Conservation (phyloP, 2,329 filamentous ascomycete genomes). For the Arachnomyces sp. region DNA sequence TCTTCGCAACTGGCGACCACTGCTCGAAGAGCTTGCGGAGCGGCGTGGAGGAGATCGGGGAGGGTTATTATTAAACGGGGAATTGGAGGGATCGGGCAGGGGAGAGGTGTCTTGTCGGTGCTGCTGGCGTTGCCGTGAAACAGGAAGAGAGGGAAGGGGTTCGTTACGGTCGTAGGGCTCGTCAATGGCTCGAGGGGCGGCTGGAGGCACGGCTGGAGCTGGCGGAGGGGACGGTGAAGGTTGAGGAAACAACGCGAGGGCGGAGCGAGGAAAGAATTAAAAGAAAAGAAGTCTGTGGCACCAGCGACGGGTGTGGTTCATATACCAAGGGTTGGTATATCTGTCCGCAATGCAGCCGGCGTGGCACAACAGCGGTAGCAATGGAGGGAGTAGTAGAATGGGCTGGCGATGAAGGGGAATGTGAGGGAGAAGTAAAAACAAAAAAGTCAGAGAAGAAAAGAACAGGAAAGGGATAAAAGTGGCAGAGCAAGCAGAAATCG, state of each 20-base stretch:
- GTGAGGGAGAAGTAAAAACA: conserved; percentile 11
- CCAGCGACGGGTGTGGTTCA: too few relatives aligned
- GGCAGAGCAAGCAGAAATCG: conserved; percentile 11
- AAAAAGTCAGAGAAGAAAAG: conserved; percentile 8
- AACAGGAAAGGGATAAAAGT: conserved; percentile 10
- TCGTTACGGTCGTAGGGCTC: conserved; percentile 49
- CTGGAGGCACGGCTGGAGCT: conserved; percentile 36
- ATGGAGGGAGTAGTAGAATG: not conserved
- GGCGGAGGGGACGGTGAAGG: conserved; percentile 15
- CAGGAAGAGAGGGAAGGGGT: conserved; percentile 27
- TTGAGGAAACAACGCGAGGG: conserved; percentile 28
- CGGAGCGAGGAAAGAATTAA: conserved; percentile 2
- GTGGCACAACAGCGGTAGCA: too few relatives aligned
- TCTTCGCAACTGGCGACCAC: conserved; percentile 45
- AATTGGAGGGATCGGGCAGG: conserved; percentile 31
- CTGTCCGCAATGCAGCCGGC: too few relatives aligned
- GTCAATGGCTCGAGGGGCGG: conserved; percentile 37
- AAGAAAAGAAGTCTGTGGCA: conserved; percentile 6
- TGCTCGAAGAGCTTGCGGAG: conserved; percentile 46
- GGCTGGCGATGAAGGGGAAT: conserved; percentile 14
- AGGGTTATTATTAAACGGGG: conserved; percentile 31
- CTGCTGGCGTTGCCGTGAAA: conserved; percentile 40
- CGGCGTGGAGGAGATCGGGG: conserved; percentile 29
- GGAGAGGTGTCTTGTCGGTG: conserved; percentile 23
- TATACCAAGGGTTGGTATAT: too few relatives aligned